phyloP scores from a whole-genome alignment of 2,329 filamentous ascomycete genomes.

The Saccharata proteae region DNA sequence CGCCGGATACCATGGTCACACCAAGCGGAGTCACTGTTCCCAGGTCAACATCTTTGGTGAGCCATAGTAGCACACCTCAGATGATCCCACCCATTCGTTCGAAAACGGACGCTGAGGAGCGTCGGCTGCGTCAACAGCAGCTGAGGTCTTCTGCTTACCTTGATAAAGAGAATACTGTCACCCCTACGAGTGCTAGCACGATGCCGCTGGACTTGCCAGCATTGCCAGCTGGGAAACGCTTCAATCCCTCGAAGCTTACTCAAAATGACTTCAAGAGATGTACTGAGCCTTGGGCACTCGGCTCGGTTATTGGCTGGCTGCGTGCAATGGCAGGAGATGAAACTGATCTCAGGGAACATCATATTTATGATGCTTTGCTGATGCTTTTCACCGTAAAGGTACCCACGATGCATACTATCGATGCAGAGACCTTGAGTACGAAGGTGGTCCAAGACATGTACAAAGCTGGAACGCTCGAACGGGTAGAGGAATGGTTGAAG shows the following conservation, averaged over 20 bases:
- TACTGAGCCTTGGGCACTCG: conserved; percentile 83
- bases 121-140: conserved; percentile 33
- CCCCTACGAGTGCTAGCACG: conserved; percentile 28
- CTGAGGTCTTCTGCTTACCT: conserved; percentile 13
- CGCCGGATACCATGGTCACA: conserved; percentile 20
- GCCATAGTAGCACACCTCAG: conserved; percentile 67
- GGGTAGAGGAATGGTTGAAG: conserved; percentile 96
- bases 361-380: conserved; percentile 76
- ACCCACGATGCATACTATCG: conserved; percentile 95
- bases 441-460: conserved; percentile 73
- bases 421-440: conserved; percentile 76
- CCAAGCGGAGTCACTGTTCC: conserved; percentile 22
- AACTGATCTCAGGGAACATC: conserved; percentile 70
- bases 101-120: conserved; percentile 79
- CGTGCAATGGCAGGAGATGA: conserved; percentile 84
- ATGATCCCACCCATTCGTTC: conserved; percentile 77
- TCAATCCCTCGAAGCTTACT: conserved; percentile 73
- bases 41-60: conserved; percentile 53
- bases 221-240: conserved; percentile 67
- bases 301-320: conserved; percentile 76
- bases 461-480: conserved; percentile 60
- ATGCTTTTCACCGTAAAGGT: conserved; percentile 89
- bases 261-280: conserved; percentile 74
- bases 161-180: conserved; percentile 44
- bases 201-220: conserved; percentile 73